Conservation (phyloP, 352 stramenopile genomes). For the Pythium utonaiense region DNA sequence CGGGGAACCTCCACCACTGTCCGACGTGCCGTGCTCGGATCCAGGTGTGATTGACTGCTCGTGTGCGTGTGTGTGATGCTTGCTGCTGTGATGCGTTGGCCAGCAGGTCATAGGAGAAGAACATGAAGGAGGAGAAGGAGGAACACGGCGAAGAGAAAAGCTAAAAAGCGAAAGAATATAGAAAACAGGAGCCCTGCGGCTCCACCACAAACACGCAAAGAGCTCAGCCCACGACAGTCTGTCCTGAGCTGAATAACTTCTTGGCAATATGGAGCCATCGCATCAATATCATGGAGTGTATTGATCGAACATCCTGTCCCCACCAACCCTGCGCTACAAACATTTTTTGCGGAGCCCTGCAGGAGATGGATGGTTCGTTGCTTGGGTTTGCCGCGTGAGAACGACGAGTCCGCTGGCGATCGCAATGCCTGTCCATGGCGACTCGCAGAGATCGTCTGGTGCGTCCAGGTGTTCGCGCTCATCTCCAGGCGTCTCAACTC, state of each 20-base stretch:
- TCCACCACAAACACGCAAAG: neutral
- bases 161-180: neutral
- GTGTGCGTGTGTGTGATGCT: neutral
- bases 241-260: too few species aligned
- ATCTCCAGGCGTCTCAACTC: conserved; percentile 1
- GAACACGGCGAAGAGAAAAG: neutral
- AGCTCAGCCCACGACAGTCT: neutral
- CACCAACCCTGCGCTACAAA: too few species aligned
- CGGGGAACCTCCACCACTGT: neutral
- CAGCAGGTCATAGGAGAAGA: neutral
- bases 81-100: neutral
- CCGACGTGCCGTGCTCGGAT: conserved; percentile 17
- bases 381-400: conserved; percentile 16
- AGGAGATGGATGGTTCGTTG: neutral
- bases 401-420: conserved; percentile 46
- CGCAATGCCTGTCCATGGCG: conserved; percentile 37
- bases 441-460: neutral
- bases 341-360: too few species aligned
- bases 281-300: too few species aligned
- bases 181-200: neutral
- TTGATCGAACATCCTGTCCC: too few species aligned
- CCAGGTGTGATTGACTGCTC: neutral
- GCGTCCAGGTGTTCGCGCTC: neutral
- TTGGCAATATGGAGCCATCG: too few species aligned
- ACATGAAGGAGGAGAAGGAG: neutral